A percentile compares a stretch with the other conserved stretches of the same genome.
Evolutionary conservation across 2,329 filamentous ascomycete species (phyloP).

Genomic region (Fusarium poae): DNA sequence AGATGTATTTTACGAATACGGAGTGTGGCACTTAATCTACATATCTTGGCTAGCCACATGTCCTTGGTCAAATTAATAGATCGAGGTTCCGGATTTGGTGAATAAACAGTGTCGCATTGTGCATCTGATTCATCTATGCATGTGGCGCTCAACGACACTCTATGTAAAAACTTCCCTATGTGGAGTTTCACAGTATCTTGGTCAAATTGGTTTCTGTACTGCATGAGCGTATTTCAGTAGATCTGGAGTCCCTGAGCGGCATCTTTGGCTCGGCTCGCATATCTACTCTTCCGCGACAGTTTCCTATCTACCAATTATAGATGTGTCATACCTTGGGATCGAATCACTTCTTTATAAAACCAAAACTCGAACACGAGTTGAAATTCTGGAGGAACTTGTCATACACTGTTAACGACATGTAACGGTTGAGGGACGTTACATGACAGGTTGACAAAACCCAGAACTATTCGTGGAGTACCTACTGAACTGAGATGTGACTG

Average conservation of each 20-base stretch:
- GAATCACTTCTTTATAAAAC: neutral
- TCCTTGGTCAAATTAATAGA: neutral
- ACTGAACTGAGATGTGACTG: neutral
- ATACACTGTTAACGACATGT: neutral
- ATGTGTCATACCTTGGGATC: neutral
- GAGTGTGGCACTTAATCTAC: neutral
- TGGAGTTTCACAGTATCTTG: neutral
- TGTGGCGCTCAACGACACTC: neutral
- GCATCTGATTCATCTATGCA: neutral
- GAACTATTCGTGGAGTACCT: neutral
- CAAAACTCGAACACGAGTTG: neutral
- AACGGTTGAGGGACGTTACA: neutral
- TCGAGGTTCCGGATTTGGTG: neutral
- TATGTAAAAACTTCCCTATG: too few species aligned
- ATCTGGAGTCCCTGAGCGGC: neutral
- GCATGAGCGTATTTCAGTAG: neutral
- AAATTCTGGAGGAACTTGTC: neutral
- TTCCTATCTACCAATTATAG: neutral
- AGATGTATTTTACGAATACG: neutral
- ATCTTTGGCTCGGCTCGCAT: neutral
- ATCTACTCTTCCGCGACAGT: neutral
- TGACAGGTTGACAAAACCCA: neutral
- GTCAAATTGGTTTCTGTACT: neutral
- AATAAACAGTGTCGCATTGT: neutral
- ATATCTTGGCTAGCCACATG: neutral